Base-by-base conservation (phyloP, 805 yeast species). In the Millerozyma acaciae region DNA sequence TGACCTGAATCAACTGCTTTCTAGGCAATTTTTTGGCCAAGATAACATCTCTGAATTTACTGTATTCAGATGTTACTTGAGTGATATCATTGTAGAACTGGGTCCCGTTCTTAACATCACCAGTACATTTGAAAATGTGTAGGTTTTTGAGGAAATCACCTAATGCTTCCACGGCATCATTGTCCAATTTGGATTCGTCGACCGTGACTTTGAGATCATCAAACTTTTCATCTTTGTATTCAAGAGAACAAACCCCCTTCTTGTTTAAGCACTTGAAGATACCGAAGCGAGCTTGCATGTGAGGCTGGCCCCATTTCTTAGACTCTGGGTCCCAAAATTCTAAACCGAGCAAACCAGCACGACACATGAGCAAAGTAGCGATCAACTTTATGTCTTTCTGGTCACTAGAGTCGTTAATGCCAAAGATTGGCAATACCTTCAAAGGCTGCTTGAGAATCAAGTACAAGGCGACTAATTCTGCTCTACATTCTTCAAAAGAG, bases 231-330 rank as follows among this genome's bases (percentile, higher is more conserved):
- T 71, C 65, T 9, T 71, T 51, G 47, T 69, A 64, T 22, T 68
- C 69, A 32, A 87, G 60, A 30, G 65, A 62, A 17, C 78, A 78
- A 24, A 86, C 80, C 18, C 83, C 79, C 1, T 87, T 80, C 34
- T 77, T 70, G 48, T 83, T 60, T 53, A 84, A 78, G 9, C 80
- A 73, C 62, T 84, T 84, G 71, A 84, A 70, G 45, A 87, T 86
- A 20, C 93, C 85, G 60, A 73, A 87, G 57, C 96, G 71, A 3
- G 95, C 96, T 63, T 86, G 95, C 87, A 86, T 85, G 56, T 87
- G 96, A 9, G 96, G 80, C 63, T 87, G 96, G 19, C 96, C 96
- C 95, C 96, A 87, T 60, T 85, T 86, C 38, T 68, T 64, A 18
- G 85, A 72, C 28, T 60, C 60, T 24, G 95, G 95, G 57, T 87